These are phyloP conservation scores for Penicillium brasilianum DNA, from an alignment of 2,329 filamentous ascomycete genomes.

Conservation along the genomic window DNA sequence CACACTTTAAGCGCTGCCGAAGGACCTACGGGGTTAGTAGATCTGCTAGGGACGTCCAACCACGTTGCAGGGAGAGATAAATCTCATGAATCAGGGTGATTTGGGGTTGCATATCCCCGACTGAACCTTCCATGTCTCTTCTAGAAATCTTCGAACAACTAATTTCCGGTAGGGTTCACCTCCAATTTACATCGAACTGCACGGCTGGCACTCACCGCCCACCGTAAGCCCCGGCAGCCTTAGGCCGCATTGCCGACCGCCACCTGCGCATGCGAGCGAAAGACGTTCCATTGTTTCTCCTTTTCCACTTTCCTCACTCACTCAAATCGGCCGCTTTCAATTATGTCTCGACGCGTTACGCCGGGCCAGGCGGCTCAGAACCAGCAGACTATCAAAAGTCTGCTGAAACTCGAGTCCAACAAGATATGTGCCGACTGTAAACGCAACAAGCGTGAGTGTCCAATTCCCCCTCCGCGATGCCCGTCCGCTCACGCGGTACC, in stretches of 20 bases:
- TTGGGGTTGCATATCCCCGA: neutral
- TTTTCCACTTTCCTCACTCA: conserved; percentile 20
- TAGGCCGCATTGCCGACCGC: conserved; percentile 38
- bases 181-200: conserved; percentile 27
- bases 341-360: conserved; percentile 60
- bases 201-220: conserved; percentile 27
- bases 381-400: conserved; percentile 87
- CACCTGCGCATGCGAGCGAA: conserved; percentile 33
- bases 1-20: neutral
- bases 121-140: neutral
- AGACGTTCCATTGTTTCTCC: conserved; percentile 25
- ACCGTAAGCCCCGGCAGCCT: conserved; percentile 31
- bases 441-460: conserved; percentile 85
- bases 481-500: conserved; percentile 17
- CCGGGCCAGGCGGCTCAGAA: conserved; percentile 92
- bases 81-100: neutral
- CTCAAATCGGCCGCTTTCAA: conserved; percentile 19
- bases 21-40: neutral
- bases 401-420: conserved; percentile 92
- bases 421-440: conserved; percentile 99
- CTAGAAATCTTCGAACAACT: neutral
- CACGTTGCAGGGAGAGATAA: neutral
- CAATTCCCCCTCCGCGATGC: conserved; percentile 10
- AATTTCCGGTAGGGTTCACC: neutral
- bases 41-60: neutral